phyloP scores from a whole-genome alignment of 176 grass and related monocot species.

The Ampelocalamus luodianensis region DNA sequence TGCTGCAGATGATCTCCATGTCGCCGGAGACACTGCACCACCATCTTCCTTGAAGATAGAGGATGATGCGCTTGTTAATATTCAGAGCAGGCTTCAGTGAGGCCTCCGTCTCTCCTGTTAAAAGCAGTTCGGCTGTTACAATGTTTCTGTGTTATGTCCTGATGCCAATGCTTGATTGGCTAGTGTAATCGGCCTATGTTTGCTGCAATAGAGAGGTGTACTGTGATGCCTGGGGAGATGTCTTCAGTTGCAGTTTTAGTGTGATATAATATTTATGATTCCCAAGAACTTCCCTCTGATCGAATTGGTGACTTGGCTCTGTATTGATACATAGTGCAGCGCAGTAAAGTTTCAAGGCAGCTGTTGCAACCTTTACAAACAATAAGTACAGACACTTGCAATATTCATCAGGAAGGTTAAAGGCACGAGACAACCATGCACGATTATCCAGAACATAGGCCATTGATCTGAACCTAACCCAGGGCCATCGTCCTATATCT shows the following conservation, averaged over 20 bases:
- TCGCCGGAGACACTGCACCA: constrained; percentile 75
- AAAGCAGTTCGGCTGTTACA: neutral
- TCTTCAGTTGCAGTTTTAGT: constrained; percentile 23
- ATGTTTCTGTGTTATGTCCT: neutral
- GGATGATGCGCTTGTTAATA: constrained; percentile 19
- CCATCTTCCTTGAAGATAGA: constrained; percentile 43
- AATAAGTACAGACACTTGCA: constrained; percentile 12
- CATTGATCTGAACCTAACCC: neutral
- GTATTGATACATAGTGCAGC: constrained; percentile 14
- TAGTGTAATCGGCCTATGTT: constrained; percentile 7
- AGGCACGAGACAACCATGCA: constrained; percentile 21
- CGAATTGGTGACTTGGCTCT: neutral
- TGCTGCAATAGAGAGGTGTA: constrained; percentile 12
- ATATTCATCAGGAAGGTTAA: constrained; percentile 18
- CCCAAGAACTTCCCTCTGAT: constrained; percentile 35
- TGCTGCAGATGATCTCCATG: constrained; percentile 98
- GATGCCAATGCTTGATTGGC: constrained; percentile 19
- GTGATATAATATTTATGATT: constrained; percentile 32
- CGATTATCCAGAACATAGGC: constrained; percentile 22
- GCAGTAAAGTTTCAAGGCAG: constrained; percentile 31
- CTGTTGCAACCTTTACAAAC: constrained; percentile 39
- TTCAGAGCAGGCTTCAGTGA: constrained; percentile 11
- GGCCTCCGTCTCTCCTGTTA: neutral
- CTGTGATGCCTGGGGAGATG: constrained; percentile 27
- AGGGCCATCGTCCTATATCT: neutral